A percentile compares a stretch with the other conserved stretches of the same genome.
Conservation (phyloP, 2,329 filamentous ascomycete species). For the Seiridium cupressi region DNA sequence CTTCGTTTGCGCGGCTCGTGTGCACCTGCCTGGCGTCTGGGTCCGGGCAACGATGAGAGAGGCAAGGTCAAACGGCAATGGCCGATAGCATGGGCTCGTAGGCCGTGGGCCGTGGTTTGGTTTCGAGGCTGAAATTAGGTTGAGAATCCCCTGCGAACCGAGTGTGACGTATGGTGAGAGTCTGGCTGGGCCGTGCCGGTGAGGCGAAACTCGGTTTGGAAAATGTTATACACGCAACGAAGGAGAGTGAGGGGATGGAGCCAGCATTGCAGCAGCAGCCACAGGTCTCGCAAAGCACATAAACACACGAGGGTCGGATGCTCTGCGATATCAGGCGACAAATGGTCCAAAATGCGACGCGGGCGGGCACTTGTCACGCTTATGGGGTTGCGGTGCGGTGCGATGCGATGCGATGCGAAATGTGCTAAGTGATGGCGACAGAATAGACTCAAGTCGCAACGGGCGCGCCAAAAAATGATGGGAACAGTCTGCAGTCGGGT, state of each 20-base stretch:
- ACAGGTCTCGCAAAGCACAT: not conserved
- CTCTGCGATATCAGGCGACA: not conserved
- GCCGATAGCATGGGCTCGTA: not conserved
- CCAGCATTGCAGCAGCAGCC: constrained; percentile 7
- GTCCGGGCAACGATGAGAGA: not conserved
- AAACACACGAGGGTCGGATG: not conserved
- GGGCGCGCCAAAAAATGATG: not conserved
- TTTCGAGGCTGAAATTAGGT: not conserved
- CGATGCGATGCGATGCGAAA: not conserved
- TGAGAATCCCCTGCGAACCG: not conserved
- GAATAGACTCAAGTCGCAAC: not conserved
- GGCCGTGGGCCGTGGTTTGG: not conserved
- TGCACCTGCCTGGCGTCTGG: no score
- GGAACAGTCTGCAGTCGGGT: not conserved
- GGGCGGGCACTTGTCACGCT: not conserved
- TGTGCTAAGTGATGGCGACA: not conserved
- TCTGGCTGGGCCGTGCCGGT: not conserved
- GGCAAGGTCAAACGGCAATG: not conserved
- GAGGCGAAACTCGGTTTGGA: constrained; percentile 2
- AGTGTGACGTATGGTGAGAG: not conserved
- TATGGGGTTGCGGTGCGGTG: not conserved
- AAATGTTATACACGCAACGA: constrained; percentile 5
- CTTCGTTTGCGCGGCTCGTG: no score
- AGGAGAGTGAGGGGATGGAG: constrained; percentile 7
- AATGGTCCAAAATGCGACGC: not conserved